Conservation (phyloP, 225 moss, liverwort and hornwort genomes). For the Physcomitrellopsis africana region DNA sequence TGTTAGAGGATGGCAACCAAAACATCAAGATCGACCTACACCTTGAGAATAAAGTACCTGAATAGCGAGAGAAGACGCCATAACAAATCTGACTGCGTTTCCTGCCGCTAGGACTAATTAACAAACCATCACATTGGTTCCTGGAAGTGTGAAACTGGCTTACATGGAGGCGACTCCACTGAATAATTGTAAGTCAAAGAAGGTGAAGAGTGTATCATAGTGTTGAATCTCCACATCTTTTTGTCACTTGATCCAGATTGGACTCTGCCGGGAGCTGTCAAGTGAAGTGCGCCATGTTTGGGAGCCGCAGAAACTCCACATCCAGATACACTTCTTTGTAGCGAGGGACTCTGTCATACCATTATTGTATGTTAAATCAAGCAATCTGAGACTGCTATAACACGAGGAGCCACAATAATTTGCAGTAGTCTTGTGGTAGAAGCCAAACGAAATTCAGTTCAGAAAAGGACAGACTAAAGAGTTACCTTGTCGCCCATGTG, state of each 20-base stretch:
- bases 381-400: background rate
- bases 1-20: background rate
- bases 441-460: background rate
- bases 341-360: constrained; percentile 19
- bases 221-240: constrained; percentile 33
- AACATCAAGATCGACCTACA: background rate
- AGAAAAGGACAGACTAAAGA: background rate
- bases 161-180: constrained; percentile 32
- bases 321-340: constrained; percentile 27
- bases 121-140: background rate
- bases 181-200: constrained; percentile 27
- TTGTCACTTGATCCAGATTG: constrained; percentile 17
- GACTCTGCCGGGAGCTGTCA: background rate
- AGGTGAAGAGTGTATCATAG: constrained; percentile 32
- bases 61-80: background rate
- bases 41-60: too few relatives aligned
- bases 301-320: constrained; percentile 8
- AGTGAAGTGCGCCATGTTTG: constrained; percentile 12
- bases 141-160: background rate
- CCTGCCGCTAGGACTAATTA: background rate
- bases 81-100: background rate
- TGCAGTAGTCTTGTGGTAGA: background rate
- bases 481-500: constrained; percentile 24
- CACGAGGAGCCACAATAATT: background rate
- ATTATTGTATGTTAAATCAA: background rate